Percentiles rank a stretch among this genome's conserved stretches.
These are phyloP conservation scores for Phialocephala subalpina DNA, from an alignment of 2,329 filamentous ascomycete genomes.

Conservation along the genomic window DNA sequence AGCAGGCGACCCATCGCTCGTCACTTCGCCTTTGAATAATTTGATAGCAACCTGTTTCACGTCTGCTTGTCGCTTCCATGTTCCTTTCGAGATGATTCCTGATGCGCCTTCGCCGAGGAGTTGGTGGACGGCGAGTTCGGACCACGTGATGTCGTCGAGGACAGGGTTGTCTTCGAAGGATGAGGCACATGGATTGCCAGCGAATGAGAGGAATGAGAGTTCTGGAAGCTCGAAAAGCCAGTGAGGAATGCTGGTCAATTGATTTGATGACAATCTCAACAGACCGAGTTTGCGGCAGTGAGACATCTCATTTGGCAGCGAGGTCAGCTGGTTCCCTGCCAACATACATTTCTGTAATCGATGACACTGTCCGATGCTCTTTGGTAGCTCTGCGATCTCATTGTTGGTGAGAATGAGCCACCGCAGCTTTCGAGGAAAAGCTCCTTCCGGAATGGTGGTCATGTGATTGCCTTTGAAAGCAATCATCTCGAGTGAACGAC, in stretches of 20 bases:
- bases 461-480: conserved; percentile 57
- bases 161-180: conserved; percentile 36
- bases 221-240: conserved; percentile 56
- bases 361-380: conserved; percentile 51
- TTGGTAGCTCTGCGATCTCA: conserved; percentile 48
- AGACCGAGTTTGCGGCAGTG: conserved; percentile 53
- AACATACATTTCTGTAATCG: conserved; percentile 58
- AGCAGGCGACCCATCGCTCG: conserved; percentile 55
- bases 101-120: conserved; percentile 55
- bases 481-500: conserved; percentile 56
- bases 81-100: conserved; percentile 53
- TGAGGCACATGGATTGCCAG: conserved; percentile 54
- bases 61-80: conserved; percentile 44
- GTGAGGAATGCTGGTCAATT: conserved; percentile 47
- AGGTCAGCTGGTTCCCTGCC: conserved; percentile 52
- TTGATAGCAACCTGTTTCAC: conserved; percentile 55
- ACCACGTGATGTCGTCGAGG: conserved; percentile 51
- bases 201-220: conserved; percentile 56
- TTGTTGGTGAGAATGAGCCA: conserved; percentile 59
- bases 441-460: conserved; percentile 49
- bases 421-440: conserved; percentile 52
- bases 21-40: conserved; percentile 56
- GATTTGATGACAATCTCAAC: conserved; percentile 54
- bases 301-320: conserved; percentile 52
- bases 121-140: conserved; percentile 49